Evolutionary conservation across 176 grass and related monocot genomes (phyloP), one percentile per base, ranked within the genome.

Genomic region (Rhipidocladum racemiflorum): DNA sequence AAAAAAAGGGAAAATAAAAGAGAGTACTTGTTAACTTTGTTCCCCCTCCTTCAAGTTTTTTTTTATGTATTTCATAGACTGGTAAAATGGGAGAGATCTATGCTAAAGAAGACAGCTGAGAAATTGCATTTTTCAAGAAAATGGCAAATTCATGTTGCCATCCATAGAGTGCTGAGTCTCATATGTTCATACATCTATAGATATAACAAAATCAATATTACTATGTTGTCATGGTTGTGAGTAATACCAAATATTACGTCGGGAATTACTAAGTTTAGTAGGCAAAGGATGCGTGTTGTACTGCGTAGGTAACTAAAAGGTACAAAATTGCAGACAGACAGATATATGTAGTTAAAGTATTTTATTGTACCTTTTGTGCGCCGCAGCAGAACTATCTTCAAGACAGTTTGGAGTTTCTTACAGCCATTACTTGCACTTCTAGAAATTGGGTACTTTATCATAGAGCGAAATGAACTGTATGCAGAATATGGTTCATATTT

Each of bases 351-450:
- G 25, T 56, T 3, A 43, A 65, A 38, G 25, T 27, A 30, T 53
- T 81, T 56, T 21, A 44, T 78, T 75, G 38, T 78, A 97, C 95
- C 95, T 94, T 97, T 97, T 76, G 95, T 92, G 81, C 88, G 92
- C 30, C 95, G 88, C 75, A 97, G 82, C 16, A 97, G 78, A 65
- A 97, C 24, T 59, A 89, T 86, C 87, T 86, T 94, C 78, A 97
- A 86, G 25, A 97, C 83, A 80, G 95, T 82, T 76, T 97, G 95
- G 74, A 97, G 92, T 85, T 97, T 97, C 77, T 85, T 94, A 62
- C 94, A 97, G 5, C 90, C 95, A 39, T 79, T 77, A 71, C 34
- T 88, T 45, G 92, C 23, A 83, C 94, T 84, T 80, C 61, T 86
- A 66, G 92, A 88, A 85, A 94, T 97, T 79, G 66, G 81, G 10